These are phyloP conservation scores for Pluteus cervinus DNA, from an alignment of 768 basidiomycete species.

Conservation along the genomic window DNA sequence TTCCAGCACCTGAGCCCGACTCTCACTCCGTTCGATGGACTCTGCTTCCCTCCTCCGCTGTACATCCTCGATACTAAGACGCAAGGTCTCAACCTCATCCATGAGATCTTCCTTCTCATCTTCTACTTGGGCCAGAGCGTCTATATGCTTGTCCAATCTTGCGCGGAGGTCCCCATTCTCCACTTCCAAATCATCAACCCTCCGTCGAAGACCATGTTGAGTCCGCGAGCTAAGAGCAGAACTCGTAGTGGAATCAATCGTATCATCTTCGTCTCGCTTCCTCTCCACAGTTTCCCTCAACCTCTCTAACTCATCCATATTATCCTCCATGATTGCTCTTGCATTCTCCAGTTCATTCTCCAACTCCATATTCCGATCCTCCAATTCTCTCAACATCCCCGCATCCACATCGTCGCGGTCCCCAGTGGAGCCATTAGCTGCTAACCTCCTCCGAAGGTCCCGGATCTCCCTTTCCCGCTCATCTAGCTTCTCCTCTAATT, in stretches of 20 bases:
- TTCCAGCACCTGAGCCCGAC: constrained; percentile 64
- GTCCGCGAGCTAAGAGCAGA: constrained; percentile 33
- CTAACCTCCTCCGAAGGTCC: constrained; percentile 53
- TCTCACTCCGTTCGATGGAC: constrained; percentile 63
- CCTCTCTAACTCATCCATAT: constrained; percentile 76
- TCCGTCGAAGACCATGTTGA: constrained; percentile 38
- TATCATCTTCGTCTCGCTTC: constrained; percentile 32
- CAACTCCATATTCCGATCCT: constrained; percentile 59
- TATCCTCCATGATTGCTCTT: constrained; percentile 68
- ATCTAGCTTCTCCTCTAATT: constrained; percentile 71
- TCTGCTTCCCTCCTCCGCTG: constrained; percentile 59
- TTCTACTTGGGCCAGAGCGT: constrained; percentile 46
- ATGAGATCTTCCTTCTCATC: constrained; percentile 70
- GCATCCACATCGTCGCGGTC: constrained; percentile 54
- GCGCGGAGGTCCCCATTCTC: constrained; percentile 59
- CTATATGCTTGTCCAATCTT: constrained; percentile 52
- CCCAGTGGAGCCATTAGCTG: constrained; percentile 23
- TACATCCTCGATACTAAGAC: constrained; percentile 61
- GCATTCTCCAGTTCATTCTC: constrained; percentile 72
- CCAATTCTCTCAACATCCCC: constrained; percentile 46
- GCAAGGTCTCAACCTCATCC: constrained; percentile 60
- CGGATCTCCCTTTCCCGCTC: constrained; percentile 66
- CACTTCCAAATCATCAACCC: constrained; percentile 51
- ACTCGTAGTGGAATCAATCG: constrained; percentile 24
- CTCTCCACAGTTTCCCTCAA: constrained; percentile 64